A percentile compares a stretch with the other conserved stretches of the same genome.
Evolutionary conservation across 441 rosid species (phyloP).

Genomic region (Adansonia madagascariensis): DNA sequence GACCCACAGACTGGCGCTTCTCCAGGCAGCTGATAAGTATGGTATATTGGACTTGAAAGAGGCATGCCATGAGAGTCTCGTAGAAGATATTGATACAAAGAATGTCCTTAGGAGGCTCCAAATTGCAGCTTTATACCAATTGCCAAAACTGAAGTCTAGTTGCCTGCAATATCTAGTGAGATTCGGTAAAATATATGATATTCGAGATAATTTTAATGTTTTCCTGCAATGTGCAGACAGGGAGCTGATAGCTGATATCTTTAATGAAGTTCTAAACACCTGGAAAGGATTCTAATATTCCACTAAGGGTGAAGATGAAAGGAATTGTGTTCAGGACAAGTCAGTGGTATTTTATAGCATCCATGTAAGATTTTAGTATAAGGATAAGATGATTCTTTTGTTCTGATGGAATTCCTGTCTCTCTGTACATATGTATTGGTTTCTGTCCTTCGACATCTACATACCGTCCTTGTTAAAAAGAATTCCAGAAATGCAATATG

Average conservation of each 20-base stretch:
- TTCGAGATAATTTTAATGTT: constrained; percentile 64
- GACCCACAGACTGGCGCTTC: constrained; percentile 70
- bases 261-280: constrained; percentile 70
- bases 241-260: constrained; percentile 77
- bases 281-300: constrained; percentile 86
- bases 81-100: constrained; percentile 78
- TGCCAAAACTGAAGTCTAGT: constrained; percentile 68
- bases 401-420: constrained; percentile 42
- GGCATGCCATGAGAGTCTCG: constrained; percentile 77
- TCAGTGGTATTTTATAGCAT: constrained; percentile 10
- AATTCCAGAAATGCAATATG: constrained; percentile 41
- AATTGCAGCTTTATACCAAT: constrained; percentile 60
- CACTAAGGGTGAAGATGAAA: not conserved
- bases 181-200: constrained; percentile 88
- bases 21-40: constrained; percentile 84
- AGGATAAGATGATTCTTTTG: constrained; percentile 47
- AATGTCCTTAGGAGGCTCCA: constrained; percentile 91
- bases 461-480: not conserved
- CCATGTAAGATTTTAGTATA: constrained; percentile 30
- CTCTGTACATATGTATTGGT: constrained; percentile 44
- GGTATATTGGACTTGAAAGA: constrained; percentile 76
- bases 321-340: constrained; percentile 1
- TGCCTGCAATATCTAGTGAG: constrained; percentile 87
- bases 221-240: constrained; percentile 78
- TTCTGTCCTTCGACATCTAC: constrained; percentile 26